phyloP scores from a whole-genome alignment of 768 basidiomycete genomes.

The Leucogyrophana mollusca region DNA sequence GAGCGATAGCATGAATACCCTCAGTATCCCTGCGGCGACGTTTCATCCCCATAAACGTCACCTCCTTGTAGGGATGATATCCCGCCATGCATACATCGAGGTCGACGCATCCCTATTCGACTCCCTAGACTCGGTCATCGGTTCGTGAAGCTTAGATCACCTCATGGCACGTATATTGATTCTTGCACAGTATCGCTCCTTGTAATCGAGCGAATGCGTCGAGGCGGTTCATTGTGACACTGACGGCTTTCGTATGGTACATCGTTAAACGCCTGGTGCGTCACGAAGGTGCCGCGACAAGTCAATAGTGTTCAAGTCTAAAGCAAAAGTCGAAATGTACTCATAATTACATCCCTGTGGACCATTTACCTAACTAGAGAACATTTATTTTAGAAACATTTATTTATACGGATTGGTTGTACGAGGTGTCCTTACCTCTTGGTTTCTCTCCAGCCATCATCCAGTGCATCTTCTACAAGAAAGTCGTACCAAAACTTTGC shows the following conservation, averaged over 20 bases:
- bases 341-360: too few species aligned
- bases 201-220: conserved; percentile 28
- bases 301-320: too few species aligned
- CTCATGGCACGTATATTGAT: conserved; percentile 1
- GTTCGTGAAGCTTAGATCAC: conserved; percentile 18
- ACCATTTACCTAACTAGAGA: too few species aligned
- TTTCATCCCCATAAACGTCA: conserved; percentile 34
- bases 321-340: too few species aligned
- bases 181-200: conserved; percentile 28
- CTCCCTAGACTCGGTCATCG: conserved; percentile 34
- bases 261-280: too few species aligned
- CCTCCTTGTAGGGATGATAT: conserved; percentile 32
- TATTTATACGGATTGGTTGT: too few species aligned
- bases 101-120: conserved; percentile 29
- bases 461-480: conserved; percentile 67
- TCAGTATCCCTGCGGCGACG: conserved; percentile 27
- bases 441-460: conserved; percentile 62
- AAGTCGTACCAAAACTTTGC: conserved; percentile 86
- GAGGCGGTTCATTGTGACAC: conserved; percentile 14
- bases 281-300: too few species aligned
- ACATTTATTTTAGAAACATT: too few species aligned
- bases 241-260: background rate
- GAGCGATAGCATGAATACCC: conserved; percentile 23
- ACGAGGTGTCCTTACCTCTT: conserved; percentile 22
- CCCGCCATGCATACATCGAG: conserved; percentile 35